A percentile compares a stretch with the other conserved stretches of the same genome.
Evolutionary conservation across 139 green algal genomes (phyloP).

Genomic region (Chlorella sp.): DNA sequence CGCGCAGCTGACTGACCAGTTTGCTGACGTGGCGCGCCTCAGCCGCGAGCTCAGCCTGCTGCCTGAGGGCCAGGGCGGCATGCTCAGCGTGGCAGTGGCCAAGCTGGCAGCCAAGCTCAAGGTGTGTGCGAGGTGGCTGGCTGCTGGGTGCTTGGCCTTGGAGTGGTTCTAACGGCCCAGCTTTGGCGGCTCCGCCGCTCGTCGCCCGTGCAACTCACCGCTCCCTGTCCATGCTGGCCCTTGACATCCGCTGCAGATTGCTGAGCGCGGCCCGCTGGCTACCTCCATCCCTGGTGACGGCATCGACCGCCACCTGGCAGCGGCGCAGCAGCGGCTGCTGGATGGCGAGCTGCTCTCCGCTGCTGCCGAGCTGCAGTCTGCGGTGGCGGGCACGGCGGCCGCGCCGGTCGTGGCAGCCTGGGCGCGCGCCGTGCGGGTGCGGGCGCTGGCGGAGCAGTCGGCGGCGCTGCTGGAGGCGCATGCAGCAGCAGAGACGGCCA

Average conservation of each 20-base stretch:
- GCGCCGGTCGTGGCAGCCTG: conserved; percentile 39
- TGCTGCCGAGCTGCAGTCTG: conserved; percentile 26
- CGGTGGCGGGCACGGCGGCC: conserved; percentile 38
- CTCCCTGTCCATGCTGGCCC: neutral
- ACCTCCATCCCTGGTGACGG: conserved; percentile 9
- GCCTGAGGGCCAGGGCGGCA: conserved; percentile 47
- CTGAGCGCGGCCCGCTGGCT: conserved; percentile 35
- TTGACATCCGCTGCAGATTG: neutral
- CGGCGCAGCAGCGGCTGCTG: conserved; percentile 8
- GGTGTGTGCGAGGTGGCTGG: conserved; percentile 28
- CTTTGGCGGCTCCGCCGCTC: no score
- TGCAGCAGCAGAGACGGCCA: conserved; percentile 28
- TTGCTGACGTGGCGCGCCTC: conserved; percentile 34
- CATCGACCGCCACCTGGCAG: conserved; percentile 33
- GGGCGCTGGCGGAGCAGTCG: conserved; percentile 43
- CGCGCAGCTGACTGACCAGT: conserved; percentile 45
- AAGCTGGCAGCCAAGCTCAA: conserved; percentile 56
- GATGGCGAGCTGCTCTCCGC: conserved; percentile 33
- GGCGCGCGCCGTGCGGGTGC: conserved; percentile 7
- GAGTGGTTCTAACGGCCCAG: no score
- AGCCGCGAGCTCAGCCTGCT: conserved; percentile 43
- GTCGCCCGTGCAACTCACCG: neutral
- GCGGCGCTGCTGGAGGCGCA: conserved; percentile 47
- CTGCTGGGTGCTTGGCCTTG: neutral
- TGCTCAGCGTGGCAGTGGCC: conserved; percentile 49